Evolutionary conservation across 305 asterid species (phyloP).

Genomic region (Salvia sclarea): DNA sequence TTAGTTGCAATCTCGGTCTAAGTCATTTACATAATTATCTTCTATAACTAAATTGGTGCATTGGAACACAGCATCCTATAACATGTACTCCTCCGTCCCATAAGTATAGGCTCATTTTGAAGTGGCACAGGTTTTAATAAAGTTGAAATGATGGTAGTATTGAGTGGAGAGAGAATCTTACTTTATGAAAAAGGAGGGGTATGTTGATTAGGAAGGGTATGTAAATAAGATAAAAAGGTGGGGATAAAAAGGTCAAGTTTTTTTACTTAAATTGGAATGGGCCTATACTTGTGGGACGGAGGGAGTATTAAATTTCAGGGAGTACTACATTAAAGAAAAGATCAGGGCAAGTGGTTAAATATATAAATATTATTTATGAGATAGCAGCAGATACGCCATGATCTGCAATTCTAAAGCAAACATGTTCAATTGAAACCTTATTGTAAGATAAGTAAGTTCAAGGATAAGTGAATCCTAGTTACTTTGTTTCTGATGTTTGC

Average conservation of each 20-base stretch:
- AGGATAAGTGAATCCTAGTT: slow-evolving; percentile 19
- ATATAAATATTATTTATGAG: background rate
- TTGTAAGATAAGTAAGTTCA: slow-evolving; percentile 6
- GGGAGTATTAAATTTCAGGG: background rate
- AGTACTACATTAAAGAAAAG: background rate
- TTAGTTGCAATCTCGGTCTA: background rate
- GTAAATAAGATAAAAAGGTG: too few species aligned
- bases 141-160: too few species aligned
- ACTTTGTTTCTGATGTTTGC: slow-evolving; percentile 27
- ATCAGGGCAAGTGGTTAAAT: background rate
- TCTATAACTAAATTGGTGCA: background rate
- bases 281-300: too few species aligned
- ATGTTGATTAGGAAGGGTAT: too few species aligned
- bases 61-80: background rate
- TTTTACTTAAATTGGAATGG: too few species aligned
- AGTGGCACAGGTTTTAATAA: too few species aligned
- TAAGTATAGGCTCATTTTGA: too few species aligned
- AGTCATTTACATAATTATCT: background rate
- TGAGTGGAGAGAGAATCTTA: too few species aligned
- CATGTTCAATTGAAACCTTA: slow-evolving; percentile 4
- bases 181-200: too few species aligned
- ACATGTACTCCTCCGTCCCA: too few species aligned
- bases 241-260: too few species aligned
- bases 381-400: slow-evolving; percentile 12
- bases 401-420: slow-evolving; percentile 26